These are phyloP conservation scores for Sideroxylon spinosum DNA, from an alignment of 179 eudicot species.

Conservation along the genomic window DNA sequence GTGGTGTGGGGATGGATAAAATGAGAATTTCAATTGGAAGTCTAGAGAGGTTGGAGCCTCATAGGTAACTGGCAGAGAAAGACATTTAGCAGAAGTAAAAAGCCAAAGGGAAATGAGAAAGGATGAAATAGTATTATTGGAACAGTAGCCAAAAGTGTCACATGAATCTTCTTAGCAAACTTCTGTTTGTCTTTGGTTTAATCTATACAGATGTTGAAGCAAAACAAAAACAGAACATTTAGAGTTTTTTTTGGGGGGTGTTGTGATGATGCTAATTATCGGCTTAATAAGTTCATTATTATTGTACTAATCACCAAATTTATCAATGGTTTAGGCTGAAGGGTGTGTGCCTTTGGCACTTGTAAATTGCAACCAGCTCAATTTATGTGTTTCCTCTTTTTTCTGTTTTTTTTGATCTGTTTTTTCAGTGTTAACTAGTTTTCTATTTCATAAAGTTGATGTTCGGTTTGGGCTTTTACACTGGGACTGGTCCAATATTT, in stretches of 20 bases:
- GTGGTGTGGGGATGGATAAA: slow-evolving; percentile 70
- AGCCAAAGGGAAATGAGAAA: slow-evolving; percentile 65
- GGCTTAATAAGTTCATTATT: not conserved
- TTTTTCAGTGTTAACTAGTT: too few species aligned
- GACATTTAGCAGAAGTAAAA: slow-evolving; percentile 46
- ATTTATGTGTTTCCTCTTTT: not conserved
- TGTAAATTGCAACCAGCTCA: not conserved
- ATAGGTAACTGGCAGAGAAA: slow-evolving; percentile 42
- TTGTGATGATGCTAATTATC: slow-evolving; percentile 18
- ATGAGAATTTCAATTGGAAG: slow-evolving; percentile 73
- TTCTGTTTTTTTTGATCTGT: too few species aligned
- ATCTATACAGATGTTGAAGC: too few species aligned
- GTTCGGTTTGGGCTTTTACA: too few species aligned
- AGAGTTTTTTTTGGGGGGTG: too few species aligned
- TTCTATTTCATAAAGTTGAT: not conserved
- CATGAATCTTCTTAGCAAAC: too few species aligned
- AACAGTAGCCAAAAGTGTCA: too few species aligned
- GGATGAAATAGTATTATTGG: slow-evolving; percentile 77
- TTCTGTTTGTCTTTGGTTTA: too few species aligned
- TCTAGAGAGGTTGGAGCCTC: slow-evolving; percentile 60
- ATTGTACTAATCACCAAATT: not conserved
- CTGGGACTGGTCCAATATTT: too few species aligned
- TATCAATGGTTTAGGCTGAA: not conserved
- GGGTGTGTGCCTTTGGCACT: not conserved
- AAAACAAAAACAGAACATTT: too few species aligned